Conservation (phyloP, 495 filamentous ascomycete species). For the Penicillium fimorum region DNA sequence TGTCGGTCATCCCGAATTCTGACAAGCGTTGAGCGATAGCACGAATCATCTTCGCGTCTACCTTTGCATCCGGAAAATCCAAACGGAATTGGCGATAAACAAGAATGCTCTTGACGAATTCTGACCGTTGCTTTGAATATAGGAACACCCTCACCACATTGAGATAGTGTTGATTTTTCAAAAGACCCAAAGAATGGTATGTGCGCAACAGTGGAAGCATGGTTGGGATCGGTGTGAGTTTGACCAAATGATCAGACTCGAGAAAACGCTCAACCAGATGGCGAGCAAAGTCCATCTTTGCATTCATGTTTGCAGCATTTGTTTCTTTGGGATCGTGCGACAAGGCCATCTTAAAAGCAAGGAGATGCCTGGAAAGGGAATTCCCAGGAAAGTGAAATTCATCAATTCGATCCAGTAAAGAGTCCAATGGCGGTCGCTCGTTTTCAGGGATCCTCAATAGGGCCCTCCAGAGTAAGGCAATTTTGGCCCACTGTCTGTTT, state of each 20-base stretch:
- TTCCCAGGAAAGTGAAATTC: background rate
- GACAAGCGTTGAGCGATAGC: slow-evolving; percentile 25
- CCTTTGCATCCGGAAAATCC: slow-evolving; percentile 22
- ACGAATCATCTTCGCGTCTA: slow-evolving; percentile 22
- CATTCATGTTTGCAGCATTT: background rate
- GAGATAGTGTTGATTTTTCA: slow-evolving; percentile 27
- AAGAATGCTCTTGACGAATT: slow-evolving; percentile 31
- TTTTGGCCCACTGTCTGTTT: slow-evolving; percentile 33
- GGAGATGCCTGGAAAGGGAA: background rate
- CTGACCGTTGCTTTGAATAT: slow-evolving; percentile 19
- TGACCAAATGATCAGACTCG: background rate
- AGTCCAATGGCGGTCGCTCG: background rate
- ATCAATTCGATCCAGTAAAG: background rate
- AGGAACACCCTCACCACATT: slow-evolving; percentile 31
- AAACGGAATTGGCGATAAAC: slow-evolving; percentile 44
- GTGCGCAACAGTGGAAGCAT: slow-evolving; percentile 31
- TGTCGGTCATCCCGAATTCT: slow-evolving; percentile 29
- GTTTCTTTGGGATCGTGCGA: background rate
- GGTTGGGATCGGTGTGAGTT: slow-evolving; percentile 17
- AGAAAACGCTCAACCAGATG: slow-evolving; percentile 1
- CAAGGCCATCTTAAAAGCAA: background rate
- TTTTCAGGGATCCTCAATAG: background rate
- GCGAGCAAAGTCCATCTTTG: background rate
- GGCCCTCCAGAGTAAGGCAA: slow-evolving; percentile 8
- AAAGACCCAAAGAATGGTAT: slow-evolving; percentile 23